Evolutionary conservation across 2,329 filamentous ascomycete genomes (phyloP), one percentile per base, ranked within the genome.

Genomic region (Trichophaea hybrida): DNA sequence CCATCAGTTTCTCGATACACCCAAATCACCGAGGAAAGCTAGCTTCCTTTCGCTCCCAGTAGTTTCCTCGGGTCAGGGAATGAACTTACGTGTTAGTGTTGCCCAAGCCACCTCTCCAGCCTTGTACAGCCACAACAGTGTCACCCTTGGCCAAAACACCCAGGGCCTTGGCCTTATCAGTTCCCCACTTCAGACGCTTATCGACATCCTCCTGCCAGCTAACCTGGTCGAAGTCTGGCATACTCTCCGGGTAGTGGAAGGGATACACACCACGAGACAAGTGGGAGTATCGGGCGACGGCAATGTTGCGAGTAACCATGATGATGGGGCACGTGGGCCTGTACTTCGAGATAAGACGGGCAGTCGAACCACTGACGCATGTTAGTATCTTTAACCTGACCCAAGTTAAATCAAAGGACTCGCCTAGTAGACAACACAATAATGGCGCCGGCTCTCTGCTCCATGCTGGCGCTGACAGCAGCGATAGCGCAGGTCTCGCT

Each of bases 191-290:
- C 75, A 98, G 88, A 72, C 93, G 88, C 73, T 84, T 83, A 76
- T 98, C 93, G 69, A 98, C 93, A 75, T 98, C 91, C 78, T 97
- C 89, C 78, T 98, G 93, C 93, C 93, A 98, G 76, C 94, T 90
- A 70, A 85, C 82, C 74, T 85, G 81, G 73, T 80, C 81, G 76
- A 97, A 98, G 77, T 98, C 88, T 69, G 93, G 93, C 83, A 97
- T 97, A 69, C 77, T 75, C 78, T 95, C 86, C 57, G 85, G 81
- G 80, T 96, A 97, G 70, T 86, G 79, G 85, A 98, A 98, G 61
- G 93, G 93, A 73, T 96, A 98, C 64, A 98, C 91, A 69, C 93
- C 93, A 72, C 93, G 91, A 78, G 96, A 97, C 73, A 98, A 76
- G 75, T 98, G 93, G 67, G 83, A 86, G 75, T 93, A 97, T 75